phyloP scores from a whole-genome alignment of 192 early-diverging fungal genomes.

The Backusella liffmaniae region DNA sequence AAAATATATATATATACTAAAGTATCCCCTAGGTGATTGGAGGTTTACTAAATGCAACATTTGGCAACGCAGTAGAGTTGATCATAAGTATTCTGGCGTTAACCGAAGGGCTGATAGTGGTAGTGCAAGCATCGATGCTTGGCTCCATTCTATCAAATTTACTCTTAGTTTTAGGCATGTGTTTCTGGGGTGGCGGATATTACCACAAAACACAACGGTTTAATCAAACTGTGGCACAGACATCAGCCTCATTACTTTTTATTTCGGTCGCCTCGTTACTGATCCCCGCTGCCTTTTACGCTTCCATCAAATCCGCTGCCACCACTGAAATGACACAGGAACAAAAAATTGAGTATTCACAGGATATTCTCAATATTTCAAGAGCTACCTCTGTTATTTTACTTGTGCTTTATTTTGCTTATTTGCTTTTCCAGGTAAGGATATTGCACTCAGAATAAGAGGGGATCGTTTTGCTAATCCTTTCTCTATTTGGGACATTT shows the following conservation, averaged over 20 bases:
- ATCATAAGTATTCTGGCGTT: constrained; percentile 84
- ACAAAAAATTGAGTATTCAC: not conserved
- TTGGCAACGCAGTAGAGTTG: constrained; percentile 72
- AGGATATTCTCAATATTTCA: constrained; percentile 54
- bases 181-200: constrained; percentile 87
- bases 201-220: constrained; percentile 70
- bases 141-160: constrained; percentile 91
- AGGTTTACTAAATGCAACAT: constrained; percentile 76
- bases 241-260: constrained; percentile 63
- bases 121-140: constrained; percentile 87
- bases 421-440: constrained; percentile 58
- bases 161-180: constrained; percentile 82
- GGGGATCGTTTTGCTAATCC: not conserved
- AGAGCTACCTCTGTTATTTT: constrained; percentile 67
- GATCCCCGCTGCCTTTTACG: constrained; percentile 67
- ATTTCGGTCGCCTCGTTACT: constrained; percentile 65
- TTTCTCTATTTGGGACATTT: not conserved
- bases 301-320: not conserved
- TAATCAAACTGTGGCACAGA: constrained; percentile 64
- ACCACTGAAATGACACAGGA: not conserved
- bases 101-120: constrained; percentile 67
- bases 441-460: not conserved
- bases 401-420: constrained; percentile 63
- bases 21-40: constrained; percentile 64
- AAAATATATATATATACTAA: no score